Evolutionary conservation across 345 rosid species (phyloP), one percentile per base, ranked within the genome.

Genomic region (Corchorus capsularis): DNA sequence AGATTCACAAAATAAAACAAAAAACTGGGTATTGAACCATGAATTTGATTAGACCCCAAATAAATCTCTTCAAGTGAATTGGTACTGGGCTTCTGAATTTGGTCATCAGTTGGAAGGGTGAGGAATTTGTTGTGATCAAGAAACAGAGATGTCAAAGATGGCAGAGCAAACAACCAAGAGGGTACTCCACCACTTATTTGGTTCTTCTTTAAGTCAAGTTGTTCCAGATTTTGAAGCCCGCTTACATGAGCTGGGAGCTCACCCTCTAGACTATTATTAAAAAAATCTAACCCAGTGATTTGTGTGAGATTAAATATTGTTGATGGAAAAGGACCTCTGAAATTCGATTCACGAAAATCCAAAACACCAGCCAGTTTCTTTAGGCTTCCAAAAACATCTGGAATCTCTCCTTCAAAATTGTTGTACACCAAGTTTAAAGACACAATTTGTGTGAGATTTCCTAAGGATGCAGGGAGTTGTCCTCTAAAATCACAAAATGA

Each of bases 301-400:
- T 53, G 56, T 2, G 64, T 13, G 2, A 69, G 20, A 27, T 72
- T 79, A 7, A 66, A 73, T 14, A 69, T 5, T 7, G 75, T 64
- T 3, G 61, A 56, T 8, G 80, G 86, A 10, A 85, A 20, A 0
- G 45, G 49, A 60, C 90, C 83, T 4, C 4, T 77, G 19, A 84
- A 75, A 27, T 47, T 46, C 60, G 54, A 71, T 1, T 0, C 0
- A 0, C 5, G 8, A 6, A 82, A 63, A 22, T 5, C 15, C 16
- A 84, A 43, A 19, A 0, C 2, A 11, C 12, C 2, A 15, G 11
- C 15, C 22, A 68, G 50, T 5, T 34, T 46, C 9, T 68, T 17
- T 19, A 46, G 72, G 11, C 46, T 41, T 13, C 17, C 17, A 12
- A 68, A 41, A 2, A 49, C 50, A 46, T 68, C n/a, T 12, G 56